phyloP scores from a whole-genome alignment of 192 early-diverging fungal genomes.

The Coemansia sp. region DNA sequence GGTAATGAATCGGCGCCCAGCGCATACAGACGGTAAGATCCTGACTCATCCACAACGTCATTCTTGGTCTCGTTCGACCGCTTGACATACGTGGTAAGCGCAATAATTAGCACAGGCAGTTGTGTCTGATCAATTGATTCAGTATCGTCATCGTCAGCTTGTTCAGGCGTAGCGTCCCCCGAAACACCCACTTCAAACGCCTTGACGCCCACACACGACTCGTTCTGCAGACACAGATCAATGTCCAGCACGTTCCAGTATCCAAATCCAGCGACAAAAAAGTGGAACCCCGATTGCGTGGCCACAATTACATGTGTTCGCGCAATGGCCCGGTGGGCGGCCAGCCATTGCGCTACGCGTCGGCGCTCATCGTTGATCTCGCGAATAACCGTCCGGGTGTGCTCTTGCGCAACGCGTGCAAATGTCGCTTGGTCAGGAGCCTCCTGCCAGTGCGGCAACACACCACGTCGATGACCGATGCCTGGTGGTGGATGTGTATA shows the following conservation, averaged over 20 bases:
- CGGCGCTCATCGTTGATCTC: slow-evolving; percentile 33
- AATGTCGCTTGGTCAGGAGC: slow-evolving; percentile 12
- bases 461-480: slow-evolving; percentile 35
- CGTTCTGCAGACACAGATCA: slow-evolving; percentile 30
- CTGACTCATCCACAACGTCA: slow-evolving; percentile 16
- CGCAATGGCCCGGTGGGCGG: slow-evolving; percentile 10
- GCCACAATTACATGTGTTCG: slow-evolving; percentile 49
- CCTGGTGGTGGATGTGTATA: slow-evolving; percentile 45
- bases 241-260: slow-evolving; percentile 53
- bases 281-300: slow-evolving; percentile 39
- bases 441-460: slow-evolving; percentile 16
- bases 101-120: slow-evolving; percentile 31
- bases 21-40: slow-evolving; percentile 42
- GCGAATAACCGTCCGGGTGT: slow-evolving; percentile 6
- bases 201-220: slow-evolving; percentile 50
- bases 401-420: slow-evolving; percentile 13
- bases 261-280: slow-evolving; percentile 50
- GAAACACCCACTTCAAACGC: slow-evolving; percentile 32
- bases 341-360: slow-evolving; percentile 28
- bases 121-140: slow-evolving; percentile 8
- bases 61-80: slow-evolving; percentile 14
- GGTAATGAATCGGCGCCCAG: slow-evolving; percentile 40
- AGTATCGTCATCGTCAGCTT: neutral
- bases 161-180: neutral
- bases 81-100: slow-evolving; percentile 51